phyloP scores from a whole-genome alignment of 129 eudicot species.

The Ambrosia artemisiifolia region DNA sequence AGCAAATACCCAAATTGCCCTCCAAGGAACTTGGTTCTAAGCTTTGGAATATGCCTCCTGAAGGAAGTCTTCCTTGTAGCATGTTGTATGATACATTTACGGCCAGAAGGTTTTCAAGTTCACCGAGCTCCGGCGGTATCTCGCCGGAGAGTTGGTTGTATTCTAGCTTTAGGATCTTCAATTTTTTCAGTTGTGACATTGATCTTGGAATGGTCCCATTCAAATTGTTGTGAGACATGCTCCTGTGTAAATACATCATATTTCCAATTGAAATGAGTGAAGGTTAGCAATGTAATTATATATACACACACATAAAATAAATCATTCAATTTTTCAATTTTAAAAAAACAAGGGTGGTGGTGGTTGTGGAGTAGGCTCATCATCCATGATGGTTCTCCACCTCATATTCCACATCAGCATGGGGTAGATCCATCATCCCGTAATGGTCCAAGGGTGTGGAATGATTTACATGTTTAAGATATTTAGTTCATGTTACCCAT shows the following conservation, averaged over 20 bases:
- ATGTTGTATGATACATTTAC: conserved; percentile 84
- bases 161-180: conserved; percentile 87
- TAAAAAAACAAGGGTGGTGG: too few relatives aligned
- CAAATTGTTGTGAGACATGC: conserved; percentile 78
- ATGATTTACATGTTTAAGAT: too few relatives aligned
- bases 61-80: conserved; percentile 76
- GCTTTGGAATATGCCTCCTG: conserved; percentile 65
- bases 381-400: too few relatives aligned
- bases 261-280: not conserved
- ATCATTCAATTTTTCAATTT: too few relatives aligned
- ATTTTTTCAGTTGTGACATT: conserved; percentile 61
- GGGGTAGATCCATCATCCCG: too few relatives aligned
- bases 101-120: conserved; percentile 65
- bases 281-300: not conserved
- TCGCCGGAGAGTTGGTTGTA: conserved; percentile 78
- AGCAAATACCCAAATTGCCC: conserved; percentile 86
- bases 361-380: too few relatives aligned
- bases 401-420: too few relatives aligned
- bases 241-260: conserved; percentile 40
- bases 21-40: conserved; percentile 61
- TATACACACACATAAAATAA: not conserved
- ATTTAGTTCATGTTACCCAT: too few relatives aligned
- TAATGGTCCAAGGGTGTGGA: too few relatives aligned
- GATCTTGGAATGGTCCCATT: conserved; percentile 72
- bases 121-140: conserved; percentile 79